Evolutionary conservation across 2,329 filamentous ascomycete genomes (phyloP), one percentile per base, ranked within the genome.

Genomic region (Escovopsis weberi): DNA sequence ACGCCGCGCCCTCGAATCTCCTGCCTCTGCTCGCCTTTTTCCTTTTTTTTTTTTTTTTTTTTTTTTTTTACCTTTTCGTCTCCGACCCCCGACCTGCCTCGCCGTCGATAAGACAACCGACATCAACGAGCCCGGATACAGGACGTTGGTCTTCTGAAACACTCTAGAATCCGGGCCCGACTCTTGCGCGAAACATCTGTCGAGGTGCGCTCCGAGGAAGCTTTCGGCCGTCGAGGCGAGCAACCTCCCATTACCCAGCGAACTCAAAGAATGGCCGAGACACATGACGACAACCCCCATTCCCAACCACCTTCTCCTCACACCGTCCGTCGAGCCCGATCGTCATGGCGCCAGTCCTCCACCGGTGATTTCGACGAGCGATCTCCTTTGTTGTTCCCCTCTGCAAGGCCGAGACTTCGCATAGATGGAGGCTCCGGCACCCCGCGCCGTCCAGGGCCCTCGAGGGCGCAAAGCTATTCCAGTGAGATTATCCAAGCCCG

Each of bases 391-490:
- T 53, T 71, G 3, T 55, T 56, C 6, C 55, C 55, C 10, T 53
- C 53, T 26, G 63, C 65, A 6, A 60, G 61, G 44, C 65, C 66
- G 23, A 65, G 58, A 11, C 57, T 68, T 33, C 64, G 67, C 47
- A 64, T 65, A 34, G 60, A 62, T 9, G 60, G 56, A 33, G 56
- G 53, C 28, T 45, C 52, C 30, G 49, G 46, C 38, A 58, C 57
- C 6, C 54, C 55, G 26, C 50, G 55, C 28, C 47, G 52, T 23
- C 48, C 55, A 12, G 48, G 51, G 38, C 46, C 62, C 4, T 58
- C 59, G 12, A 53, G 60, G 12, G 66, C 68, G 23, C 66, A 69
- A 18, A 71, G 67, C 52, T 66, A 62, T 49, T 54, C 57, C 32
- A 67, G 68, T 66, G 57, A 36, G 59, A 30, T 10, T 23, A 15